Percentiles rank a stretch among this genome's conserved stretches.
These are phyloP conservation scores for Neoascochyta sp. DNA, from an alignment of 2,329 filamentous ascomycete genomes.

Conservation along the genomic window DNA sequence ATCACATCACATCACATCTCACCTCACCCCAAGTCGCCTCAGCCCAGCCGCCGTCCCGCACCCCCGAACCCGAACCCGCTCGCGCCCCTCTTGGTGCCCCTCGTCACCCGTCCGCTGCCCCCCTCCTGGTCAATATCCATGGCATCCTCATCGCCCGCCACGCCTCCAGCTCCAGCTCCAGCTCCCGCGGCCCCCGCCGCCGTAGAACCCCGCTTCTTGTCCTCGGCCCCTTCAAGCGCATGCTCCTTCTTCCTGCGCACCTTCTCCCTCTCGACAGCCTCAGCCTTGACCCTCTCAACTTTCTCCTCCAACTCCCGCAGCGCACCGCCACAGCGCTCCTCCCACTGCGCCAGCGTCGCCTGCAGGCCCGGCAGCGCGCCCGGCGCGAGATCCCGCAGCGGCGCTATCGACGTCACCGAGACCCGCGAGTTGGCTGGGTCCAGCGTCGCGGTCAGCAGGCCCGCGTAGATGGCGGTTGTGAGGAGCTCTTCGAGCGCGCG, in stretches of 20 bases:
- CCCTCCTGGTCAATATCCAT: constrained; percentile 40
- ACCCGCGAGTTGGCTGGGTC: constrained; percentile 73
- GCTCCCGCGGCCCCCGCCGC: constrained; percentile 19
- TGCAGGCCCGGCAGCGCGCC: constrained; percentile 68
- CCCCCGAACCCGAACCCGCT: constrained; percentile 24
- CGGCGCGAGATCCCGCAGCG: constrained; percentile 80
- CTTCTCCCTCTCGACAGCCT: constrained; percentile 42
- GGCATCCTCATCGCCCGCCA: constrained; percentile 25
- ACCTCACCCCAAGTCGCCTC: no score
- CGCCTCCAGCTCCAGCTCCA: constrained; percentile 17
- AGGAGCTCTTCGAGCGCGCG: constrained; percentile 81
- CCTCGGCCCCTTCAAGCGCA: constrained; percentile 34
- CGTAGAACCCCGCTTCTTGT: constrained; percentile 27
- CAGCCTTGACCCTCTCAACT: constrained; percentile 60
- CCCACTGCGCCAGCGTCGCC: constrained; percentile 68
- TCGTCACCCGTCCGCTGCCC: constrained; percentile 18
- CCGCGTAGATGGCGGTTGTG: constrained; percentile 81
- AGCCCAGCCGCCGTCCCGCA: constrained; percentile 26
- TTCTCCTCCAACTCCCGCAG: constrained; percentile 72
- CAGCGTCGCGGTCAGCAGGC: constrained; percentile 75
- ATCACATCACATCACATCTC: no score
- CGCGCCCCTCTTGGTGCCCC: constrained; percentile 31
- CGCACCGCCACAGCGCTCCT: constrained; percentile 69
- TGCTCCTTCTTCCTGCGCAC: constrained; percentile 42
- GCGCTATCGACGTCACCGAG: constrained; percentile 73